phyloP scores from a whole-genome alignment of 768 basidiomycete genomes.

The Suillus clintonianus region DNA sequence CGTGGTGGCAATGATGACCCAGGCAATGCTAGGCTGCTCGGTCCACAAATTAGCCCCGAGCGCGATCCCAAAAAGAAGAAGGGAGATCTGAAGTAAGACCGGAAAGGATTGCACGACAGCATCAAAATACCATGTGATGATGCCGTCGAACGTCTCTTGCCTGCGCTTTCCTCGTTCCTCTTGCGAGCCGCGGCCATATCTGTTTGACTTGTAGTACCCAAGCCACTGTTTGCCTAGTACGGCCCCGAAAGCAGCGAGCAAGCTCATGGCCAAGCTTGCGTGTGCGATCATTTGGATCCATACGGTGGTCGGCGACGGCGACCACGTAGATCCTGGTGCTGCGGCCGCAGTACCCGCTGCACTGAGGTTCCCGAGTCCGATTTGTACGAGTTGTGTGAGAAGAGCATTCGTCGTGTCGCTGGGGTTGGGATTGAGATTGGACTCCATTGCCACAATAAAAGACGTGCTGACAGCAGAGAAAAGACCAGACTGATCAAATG shows the following conservation, averaged over 20 bases:
- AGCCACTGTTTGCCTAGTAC: slow-evolving; percentile 21
- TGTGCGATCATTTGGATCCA: slow-evolving; percentile 10
- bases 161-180: slow-evolving; percentile 10
- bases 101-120: slow-evolving; percentile 11
- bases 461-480: too few relatives aligned
- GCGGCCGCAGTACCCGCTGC: neutral
- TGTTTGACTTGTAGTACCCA: neutral
- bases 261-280: slow-evolving; percentile 11
- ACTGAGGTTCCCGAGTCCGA: slow-evolving; percentile 3
- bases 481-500: slow-evolving; percentile 9
- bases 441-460: too few relatives aligned
- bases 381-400: slow-evolving; percentile 8
- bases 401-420: slow-evolving; percentile 13
- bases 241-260: slow-evolving; percentile 16
- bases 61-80: too few relatives aligned
- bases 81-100: slow-evolving; percentile 12
- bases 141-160: slow-evolving; percentile 11
- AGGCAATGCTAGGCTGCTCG: too few relatives aligned
- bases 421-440: too few relatives aligned
- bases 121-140: slow-evolving; percentile 14
- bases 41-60: too few relatives aligned
- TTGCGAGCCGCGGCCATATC: slow-evolving; percentile 4
- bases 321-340: neutral
- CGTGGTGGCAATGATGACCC: too few relatives aligned
- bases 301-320: neutral